Evolutionary conservation across 202 grass and related monocot genomes (phyloP).

Genomic region (Setaria italica): DNA sequence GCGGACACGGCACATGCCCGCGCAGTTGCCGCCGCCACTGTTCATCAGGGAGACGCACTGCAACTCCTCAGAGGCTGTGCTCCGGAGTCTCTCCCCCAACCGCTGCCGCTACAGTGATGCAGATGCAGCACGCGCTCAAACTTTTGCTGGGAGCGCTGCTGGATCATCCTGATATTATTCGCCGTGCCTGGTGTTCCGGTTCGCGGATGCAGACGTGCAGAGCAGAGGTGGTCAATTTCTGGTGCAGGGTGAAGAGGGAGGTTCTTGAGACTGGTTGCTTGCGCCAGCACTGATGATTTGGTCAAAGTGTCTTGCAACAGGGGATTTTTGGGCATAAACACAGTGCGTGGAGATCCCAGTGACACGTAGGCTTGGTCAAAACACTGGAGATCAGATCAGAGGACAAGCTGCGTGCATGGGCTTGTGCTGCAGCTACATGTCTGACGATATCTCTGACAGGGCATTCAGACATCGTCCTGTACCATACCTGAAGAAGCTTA

Average conservation of each 20-base stretch:
- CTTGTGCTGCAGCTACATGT: conserved; percentile 36
- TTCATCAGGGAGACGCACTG: conserved; percentile 17
- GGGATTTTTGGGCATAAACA: conserved; percentile 15
- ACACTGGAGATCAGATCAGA: background rate
- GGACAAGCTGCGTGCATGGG: background rate
- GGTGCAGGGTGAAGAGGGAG: background rate
- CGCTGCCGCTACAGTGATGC: conserved; percentile 22
- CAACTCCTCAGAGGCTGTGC: background rate
- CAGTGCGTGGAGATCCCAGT: conserved; percentile 1
- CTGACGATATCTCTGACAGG: conserved; percentile 36
- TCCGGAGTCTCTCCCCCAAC: conserved; percentile 7
- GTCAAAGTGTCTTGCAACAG: background rate
- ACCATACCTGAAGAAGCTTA: conserved; percentile 8
- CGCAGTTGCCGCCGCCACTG: conserved; percentile 42
- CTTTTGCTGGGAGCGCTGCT: background rate
- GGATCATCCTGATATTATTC: background rate
- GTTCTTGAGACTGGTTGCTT: background rate
- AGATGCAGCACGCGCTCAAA: background rate
- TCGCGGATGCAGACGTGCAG: background rate
- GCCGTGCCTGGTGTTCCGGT: background rate
- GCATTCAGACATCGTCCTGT: conserved; percentile 1
- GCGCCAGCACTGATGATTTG: background rate
- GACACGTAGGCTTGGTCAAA: conserved; percentile 29
- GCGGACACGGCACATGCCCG: conserved; percentile 58
- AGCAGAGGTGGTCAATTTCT: background rate